Evolutionary conservation across 768 basidiomycete genomes (phyloP), one percentile per base, ranked within the genome.

Genomic region (Antrodiella citrinella): DNA sequence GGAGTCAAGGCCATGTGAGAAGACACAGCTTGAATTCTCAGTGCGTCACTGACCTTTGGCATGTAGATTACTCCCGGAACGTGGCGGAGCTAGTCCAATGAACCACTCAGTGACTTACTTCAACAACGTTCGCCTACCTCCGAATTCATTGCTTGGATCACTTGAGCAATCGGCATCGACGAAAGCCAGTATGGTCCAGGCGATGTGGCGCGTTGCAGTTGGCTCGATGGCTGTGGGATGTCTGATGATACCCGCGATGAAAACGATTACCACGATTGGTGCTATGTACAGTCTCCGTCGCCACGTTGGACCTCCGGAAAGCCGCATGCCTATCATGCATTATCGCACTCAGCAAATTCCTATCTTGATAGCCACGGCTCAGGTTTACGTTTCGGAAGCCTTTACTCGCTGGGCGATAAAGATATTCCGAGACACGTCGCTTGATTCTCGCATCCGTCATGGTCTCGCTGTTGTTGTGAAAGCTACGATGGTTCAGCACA

Each of bases 341-440:
- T 84, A 84, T 67, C 72, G 80, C 21, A 84, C 82, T 0, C 82
- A 84, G 54, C 79, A 84, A 48, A 74, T 73, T 70, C 79, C 82
- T 2, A 67, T 84, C 38, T 59, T 75, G 38, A 72, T 76, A 30
- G 75, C 77, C 3, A 69, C 74, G 2, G 74, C 81, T 1, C 73
- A 73, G n/a, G 70, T 70, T 4, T 68, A 74, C 60, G 78, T 83
- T 24, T 64, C 81, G 62, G 68, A 68, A n/a, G 62, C 60, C 2
- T 59, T 59, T 42, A 49, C 51, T 22, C 57, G 61, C 26, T 35
- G 30, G 30, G 5, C 15, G 5, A 54, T 60, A 4, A 57, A 65
- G 47, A 55, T 67, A 19, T 35, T 35, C 30, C 7, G 30, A 35
- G 44, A 50, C 21, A 62, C 65, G 1, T 15, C 46, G 1, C 30